Evolutionary conservation across 2,329 filamentous ascomycete species (phyloP).

Genomic region (Curvularia hawaiiensis): DNA sequence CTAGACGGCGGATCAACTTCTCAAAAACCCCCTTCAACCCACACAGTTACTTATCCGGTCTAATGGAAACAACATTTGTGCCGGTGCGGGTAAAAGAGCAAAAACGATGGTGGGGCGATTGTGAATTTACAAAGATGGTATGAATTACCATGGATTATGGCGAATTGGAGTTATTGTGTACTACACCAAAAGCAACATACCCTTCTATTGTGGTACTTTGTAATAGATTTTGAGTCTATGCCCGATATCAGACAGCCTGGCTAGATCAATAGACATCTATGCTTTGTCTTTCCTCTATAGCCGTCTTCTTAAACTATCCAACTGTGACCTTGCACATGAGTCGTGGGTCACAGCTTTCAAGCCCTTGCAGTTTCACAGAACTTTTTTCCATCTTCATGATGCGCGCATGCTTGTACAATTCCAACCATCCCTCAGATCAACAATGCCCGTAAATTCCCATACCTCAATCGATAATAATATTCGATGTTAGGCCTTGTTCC

Average conservation of each 20-base stretch:
- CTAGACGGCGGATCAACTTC: conserved; percentile 45
- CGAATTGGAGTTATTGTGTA: conserved; percentile 17
- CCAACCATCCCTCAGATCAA: background rate
- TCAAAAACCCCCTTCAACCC: too few relatives aligned
- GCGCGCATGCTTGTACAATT: too few relatives aligned
- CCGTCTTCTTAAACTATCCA: background rate
- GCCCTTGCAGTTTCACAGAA: background rate
- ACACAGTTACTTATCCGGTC: background rate
- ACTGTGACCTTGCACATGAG: background rate
- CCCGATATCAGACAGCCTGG: background rate
- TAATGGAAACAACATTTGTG: background rate
- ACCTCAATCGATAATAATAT: background rate
- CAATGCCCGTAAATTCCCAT: background rate
- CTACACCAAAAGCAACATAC: conserved; percentile 31
- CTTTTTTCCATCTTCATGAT: background rate
- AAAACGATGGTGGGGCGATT: background rate
- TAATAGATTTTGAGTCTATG: background rate
- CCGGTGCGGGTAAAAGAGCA: background rate
- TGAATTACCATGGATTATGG: background rate
- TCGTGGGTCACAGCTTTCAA: background rate
- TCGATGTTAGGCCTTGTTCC: background rate
- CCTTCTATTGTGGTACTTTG: conserved; percentile 15
- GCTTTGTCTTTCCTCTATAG: background rate
- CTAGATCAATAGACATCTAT: conserved; percentile 9
- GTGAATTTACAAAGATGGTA: background rate